These are phyloP conservation scores for Zasmidium angulare DNA, from an alignment of 2,329 filamentous ascomycete genomes.

Conservation along the genomic window DNA sequence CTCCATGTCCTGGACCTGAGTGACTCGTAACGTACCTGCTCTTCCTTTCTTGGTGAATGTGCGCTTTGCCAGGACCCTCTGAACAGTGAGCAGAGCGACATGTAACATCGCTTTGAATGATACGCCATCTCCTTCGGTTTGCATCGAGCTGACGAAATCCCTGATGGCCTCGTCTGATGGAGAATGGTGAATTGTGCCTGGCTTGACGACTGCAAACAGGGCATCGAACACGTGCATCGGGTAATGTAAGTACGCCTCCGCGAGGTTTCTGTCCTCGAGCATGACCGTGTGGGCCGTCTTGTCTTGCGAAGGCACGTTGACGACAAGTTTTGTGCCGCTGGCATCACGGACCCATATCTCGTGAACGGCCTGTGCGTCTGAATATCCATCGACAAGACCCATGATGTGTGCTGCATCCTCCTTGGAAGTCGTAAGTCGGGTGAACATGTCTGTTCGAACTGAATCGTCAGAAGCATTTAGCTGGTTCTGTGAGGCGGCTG, in stretches of 20 bases:
- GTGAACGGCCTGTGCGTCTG: slow-evolving; percentile 8
- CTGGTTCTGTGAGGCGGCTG: slow-evolving; percentile 9
- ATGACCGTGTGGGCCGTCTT: slow-evolving; percentile 11
- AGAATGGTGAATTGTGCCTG: slow-evolving; percentile 4
- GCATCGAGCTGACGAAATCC: slow-evolving; percentile 21
- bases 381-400: background rate
- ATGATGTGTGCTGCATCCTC: slow-evolving; percentile 11
- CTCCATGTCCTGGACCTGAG: slow-evolving; percentile 15
- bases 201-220: slow-evolving; percentile 12
- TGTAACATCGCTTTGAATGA: slow-evolving; percentile 15
- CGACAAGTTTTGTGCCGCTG: slow-evolving; percentile 8
- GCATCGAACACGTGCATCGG: slow-evolving; percentile 22
- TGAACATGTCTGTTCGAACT: slow-evolving; percentile 14
- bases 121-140: slow-evolving; percentile 8
- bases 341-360: slow-evolving; percentile 15
- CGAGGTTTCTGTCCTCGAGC: slow-evolving; percentile 9
- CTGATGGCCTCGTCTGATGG: slow-evolving; percentile 8
- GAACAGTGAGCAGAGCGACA: slow-evolving; percentile 5
- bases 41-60: slow-evolving; percentile 4
- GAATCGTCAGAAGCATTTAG: slow-evolving; percentile 1
- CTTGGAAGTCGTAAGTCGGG: slow-evolving; percentile 14
- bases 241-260: slow-evolving; percentile 16
- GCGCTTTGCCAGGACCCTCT: slow-evolving; percentile 17
- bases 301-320: slow-evolving; percentile 6
- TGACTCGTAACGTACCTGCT: slow-evolving; percentile 7